Conservation (phyloP, 2,329 filamentous ascomycete genomes). For the Colletotrichum destructivum region DNA sequence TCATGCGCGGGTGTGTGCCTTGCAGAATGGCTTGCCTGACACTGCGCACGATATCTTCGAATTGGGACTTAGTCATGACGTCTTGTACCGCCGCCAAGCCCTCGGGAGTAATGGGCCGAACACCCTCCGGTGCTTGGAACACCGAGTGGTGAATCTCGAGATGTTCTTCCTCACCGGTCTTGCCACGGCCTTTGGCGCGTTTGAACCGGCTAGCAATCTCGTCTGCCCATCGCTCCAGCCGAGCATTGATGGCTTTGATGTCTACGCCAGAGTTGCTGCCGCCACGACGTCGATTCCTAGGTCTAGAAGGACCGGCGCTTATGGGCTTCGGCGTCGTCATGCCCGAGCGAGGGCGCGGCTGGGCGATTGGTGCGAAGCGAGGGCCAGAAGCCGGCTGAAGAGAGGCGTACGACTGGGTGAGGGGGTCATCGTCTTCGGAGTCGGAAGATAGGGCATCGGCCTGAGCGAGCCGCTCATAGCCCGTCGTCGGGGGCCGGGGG, state of each 20-base stretch:
- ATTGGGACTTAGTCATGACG: slow-evolving; percentile 83
- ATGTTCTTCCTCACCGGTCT: slow-evolving; percentile 83
- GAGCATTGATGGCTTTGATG: slow-evolving; percentile 97
- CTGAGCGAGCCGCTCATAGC: slow-evolving; percentile 88
- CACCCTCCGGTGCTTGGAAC: slow-evolving; percentile 92
- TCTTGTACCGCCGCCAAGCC: slow-evolving; percentile 76
- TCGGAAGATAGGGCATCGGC: slow-evolving; percentile 83
- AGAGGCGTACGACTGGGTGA: slow-evolving; percentile 68
- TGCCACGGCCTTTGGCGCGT: slow-evolving; percentile 82
- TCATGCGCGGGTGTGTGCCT: slow-evolving; percentile 94
- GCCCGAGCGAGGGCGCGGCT: slow-evolving; percentile 72
- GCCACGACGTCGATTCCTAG: slow-evolving; percentile 62
- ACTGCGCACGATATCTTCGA: slow-evolving; percentile 90
- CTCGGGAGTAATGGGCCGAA: slow-evolving; percentile 84
- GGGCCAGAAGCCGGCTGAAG: slow-evolving; percentile 71
- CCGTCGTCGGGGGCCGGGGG: slow-evolving; percentile 80
- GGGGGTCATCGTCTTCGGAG: slow-evolving; percentile 75
- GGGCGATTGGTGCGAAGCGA: slow-evolving; percentile 75
- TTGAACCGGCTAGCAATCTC: slow-evolving; percentile 99
- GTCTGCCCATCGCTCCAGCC: slow-evolving; percentile 95
- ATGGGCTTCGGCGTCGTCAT: slow-evolving; percentile 70
- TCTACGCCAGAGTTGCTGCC: slow-evolving; percentile 91
- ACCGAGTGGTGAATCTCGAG: slow-evolving; percentile 98
- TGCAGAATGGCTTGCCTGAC: slow-evolving; percentile 92
- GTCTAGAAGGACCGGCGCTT: slow-evolving; percentile 48